These are phyloP conservation scores for Epichloe coenophiala DNA, from an alignment of 2,329 filamentous ascomycete genomes.

Conservation along the genomic window DNA sequence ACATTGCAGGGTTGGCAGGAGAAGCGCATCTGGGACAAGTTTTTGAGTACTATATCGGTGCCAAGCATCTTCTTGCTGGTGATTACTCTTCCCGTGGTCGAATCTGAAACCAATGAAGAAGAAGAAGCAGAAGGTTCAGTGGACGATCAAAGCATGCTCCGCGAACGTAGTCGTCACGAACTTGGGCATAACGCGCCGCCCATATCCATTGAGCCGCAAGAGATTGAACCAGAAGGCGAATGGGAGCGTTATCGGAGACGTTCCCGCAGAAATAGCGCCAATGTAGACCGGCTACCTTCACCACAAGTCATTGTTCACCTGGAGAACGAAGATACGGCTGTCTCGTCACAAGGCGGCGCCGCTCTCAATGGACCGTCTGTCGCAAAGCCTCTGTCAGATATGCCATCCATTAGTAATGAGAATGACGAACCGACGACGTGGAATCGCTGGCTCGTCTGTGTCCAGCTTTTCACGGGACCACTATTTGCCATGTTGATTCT, in stretches of 20 bases:
- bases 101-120: constrained; percentile 48
- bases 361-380: background rate
- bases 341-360: constrained; percentile 2
- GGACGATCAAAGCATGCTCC: constrained; percentile 13
- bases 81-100: constrained; percentile 82
- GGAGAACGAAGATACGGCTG: constrained; percentile 11
- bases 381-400: constrained; percentile 19
- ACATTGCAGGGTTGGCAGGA: constrained; percentile 70
- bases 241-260: constrained; percentile 46
- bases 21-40: constrained; percentile 74
- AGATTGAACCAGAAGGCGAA: constrained; percentile 33
- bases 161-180: constrained; percentile 15
- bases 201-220: constrained; percentile 20
- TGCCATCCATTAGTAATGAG: constrained; percentile 18
- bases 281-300: constrained; percentile 3
- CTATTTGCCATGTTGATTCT: constrained; percentile 67
- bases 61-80: constrained; percentile 84
- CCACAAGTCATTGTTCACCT: constrained; percentile 5
- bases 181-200: constrained; percentile 20
- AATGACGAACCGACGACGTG: constrained; percentile 44
- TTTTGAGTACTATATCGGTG: constrained; percentile 70
- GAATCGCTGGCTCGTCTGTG: constrained; percentile 80
- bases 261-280: constrained; percentile 20
- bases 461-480: constrained; percentile 80
- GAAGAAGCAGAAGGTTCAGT: constrained; percentile 22